These are phyloP conservation scores for Staphylotrichum longicolle DNA, from an alignment of 495 filamentous ascomycete genomes.

Conservation along the genomic window DNA sequence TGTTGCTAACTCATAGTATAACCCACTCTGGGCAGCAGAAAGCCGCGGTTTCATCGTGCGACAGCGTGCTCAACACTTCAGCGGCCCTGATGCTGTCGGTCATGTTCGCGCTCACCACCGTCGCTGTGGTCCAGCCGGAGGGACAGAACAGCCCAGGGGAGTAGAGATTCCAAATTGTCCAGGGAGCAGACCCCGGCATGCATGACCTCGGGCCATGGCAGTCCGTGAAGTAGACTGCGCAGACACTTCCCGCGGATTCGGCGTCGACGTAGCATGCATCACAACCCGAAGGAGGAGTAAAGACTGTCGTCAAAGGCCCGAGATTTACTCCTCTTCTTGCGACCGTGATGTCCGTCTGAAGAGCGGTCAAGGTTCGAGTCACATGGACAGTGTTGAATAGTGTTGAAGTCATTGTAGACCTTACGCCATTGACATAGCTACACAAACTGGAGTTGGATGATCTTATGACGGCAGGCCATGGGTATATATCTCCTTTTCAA, in stretches of 20 bases:
- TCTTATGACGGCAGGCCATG: too few species aligned
- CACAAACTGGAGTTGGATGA: too few species aligned
- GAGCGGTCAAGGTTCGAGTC: too few species aligned
- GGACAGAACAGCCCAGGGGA: not conserved
- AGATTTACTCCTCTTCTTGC: not conserved
- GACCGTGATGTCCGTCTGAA: not conserved
- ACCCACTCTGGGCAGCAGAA: conserved; percentile 10
- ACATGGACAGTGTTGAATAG: too few species aligned
- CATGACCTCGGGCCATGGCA: not conserved
- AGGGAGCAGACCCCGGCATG: not conserved
- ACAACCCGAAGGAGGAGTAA: not conserved
- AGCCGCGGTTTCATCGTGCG: not conserved
- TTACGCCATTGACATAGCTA: too few species aligned
- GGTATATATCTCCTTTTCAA: too few species aligned
- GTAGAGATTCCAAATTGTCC: not conserved
- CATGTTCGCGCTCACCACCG: not conserved
- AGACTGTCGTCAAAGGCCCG: not conserved
- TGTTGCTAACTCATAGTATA: not conserved
- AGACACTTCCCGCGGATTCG: not conserved
- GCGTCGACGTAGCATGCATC: not conserved
- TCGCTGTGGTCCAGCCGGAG: not conserved
- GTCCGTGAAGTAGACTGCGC: not conserved
- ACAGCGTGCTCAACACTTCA: not conserved
- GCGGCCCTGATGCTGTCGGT: not conserved
- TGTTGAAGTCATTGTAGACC: too few species aligned